These are phyloP conservation scores for Elsinoe necatrix DNA, from an alignment of 2,329 filamentous ascomycete species.

Conservation along the genomic window DNA sequence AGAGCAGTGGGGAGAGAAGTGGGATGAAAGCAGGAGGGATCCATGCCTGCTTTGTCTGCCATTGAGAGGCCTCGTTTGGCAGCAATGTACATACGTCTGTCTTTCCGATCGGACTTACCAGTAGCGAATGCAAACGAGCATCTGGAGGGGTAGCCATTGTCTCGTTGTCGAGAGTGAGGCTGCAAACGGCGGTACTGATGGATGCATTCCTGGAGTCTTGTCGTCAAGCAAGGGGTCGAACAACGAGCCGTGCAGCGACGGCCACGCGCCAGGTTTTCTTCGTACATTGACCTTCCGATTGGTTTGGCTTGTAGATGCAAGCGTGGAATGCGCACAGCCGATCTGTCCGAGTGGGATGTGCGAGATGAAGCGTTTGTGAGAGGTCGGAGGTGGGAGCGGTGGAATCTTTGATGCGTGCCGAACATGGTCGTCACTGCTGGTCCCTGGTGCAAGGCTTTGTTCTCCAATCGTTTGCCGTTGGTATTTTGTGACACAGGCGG, in stretches of 20 bases:
- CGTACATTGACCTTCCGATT: not conserved
- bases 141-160: not conserved
- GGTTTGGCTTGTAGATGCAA: not conserved
- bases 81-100: not conserved
- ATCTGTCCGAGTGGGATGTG: not conserved
- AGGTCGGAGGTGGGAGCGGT: not conserved
- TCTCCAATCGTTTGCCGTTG: conserved; percentile 1
- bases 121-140: conserved; percentile 7
- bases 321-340: conserved; percentile 1
- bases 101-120: conserved; percentile 2
- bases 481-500: not conserved
- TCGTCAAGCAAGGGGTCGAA: conserved; percentile 1
- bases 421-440: not conserved
- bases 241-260: not conserved
- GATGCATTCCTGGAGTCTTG: not conserved
- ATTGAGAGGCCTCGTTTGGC: not conserved
- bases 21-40: not conserved
- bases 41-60: conserved; percentile 4
- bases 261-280: not conserved
- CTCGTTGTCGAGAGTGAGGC: conserved; percentile 1
- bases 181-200: conserved; percentile 6
- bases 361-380: conserved; percentile 1
- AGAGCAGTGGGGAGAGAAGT: not conserved
- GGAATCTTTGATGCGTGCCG: not conserved
- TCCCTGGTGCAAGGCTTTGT: not conserved